These are phyloP conservation scores for Trametes polyzona DNA, from an alignment of 1,284 basidiomycete species.

Conservation along the genomic window DNA sequence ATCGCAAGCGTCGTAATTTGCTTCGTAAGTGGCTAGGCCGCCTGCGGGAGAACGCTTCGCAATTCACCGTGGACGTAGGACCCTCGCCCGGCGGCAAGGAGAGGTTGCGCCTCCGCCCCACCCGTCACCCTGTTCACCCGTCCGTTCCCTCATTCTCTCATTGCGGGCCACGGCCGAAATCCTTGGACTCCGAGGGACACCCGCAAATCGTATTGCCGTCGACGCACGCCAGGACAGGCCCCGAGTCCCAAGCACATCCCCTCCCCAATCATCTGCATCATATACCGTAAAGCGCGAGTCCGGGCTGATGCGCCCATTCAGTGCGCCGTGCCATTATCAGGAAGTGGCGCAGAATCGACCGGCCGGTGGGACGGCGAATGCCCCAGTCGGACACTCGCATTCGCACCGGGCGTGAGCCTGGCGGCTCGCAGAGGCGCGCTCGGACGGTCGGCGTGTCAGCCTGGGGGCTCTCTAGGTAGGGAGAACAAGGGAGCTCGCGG, in stretches of 20 bases:
- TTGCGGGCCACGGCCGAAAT: neutral
- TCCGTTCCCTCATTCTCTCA: neutral
- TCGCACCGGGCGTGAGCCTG: slow-evolving; percentile 5
- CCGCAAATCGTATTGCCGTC: slow-evolving; percentile 13
- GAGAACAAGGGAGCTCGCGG: too few species aligned
- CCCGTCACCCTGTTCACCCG: neutral
- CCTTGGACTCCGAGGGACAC: slow-evolving; percentile 26
- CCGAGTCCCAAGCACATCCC: slow-evolving; percentile 12
- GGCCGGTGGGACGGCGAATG: neutral
- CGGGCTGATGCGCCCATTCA: slow-evolving; percentile 9
- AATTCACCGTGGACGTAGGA: slow-evolving; percentile 4
- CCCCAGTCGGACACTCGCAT: slow-evolving; percentile 1
- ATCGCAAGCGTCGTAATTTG: slow-evolving; percentile 3
- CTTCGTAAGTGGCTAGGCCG: neutral
- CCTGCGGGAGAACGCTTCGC: slow-evolving; percentile 9
- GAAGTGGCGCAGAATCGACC: slow-evolving; percentile 24
- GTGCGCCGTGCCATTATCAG: slow-evolving; percentile 18
- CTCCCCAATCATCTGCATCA: slow-evolving; percentile 13
- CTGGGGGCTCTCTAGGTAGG: too few species aligned
- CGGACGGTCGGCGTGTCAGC: too few species aligned
- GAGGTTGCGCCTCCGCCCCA: too few species aligned
- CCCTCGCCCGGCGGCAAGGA: neutral
- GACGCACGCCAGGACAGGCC: slow-evolving; percentile 10
- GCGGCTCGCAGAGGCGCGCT: too few species aligned
- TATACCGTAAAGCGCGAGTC: slow-evolving; percentile 15